Evolutionary conservation across 352 stramenopile species (phyloP), one percentile per base, ranked within the genome.

Genomic region (Phytophthora crassamura): DNA sequence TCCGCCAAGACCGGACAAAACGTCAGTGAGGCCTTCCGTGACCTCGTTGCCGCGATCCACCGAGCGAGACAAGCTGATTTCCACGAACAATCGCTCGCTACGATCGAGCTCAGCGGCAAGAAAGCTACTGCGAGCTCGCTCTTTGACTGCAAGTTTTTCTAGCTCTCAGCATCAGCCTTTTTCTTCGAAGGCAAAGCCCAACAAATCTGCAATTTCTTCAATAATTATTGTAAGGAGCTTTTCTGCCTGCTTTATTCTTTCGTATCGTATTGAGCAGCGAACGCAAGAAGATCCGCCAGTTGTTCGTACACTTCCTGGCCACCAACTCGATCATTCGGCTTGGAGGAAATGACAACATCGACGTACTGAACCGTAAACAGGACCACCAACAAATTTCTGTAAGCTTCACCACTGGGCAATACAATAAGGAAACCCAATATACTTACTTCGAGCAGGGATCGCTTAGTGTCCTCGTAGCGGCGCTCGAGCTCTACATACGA

Each of bases 1-100:
- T 91, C 83, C 11, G 86, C 86, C 50, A 91, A 91, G 74, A 91
- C 81, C 0, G 84, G 82, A 4, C 55, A 80, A 20, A 89, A 91
- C 43, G 86, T 91, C 0, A 67, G 88, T 30, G 57, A 78, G 12
- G 81, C 77, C 4, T 94, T 94, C 66, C 72, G 77, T 25, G 64
- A 66, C 18, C 70, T 94, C 18, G 80, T 94, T 52, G 52, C 67
- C 7, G 67, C 80, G 0, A 82, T 91, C 38, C 73, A 93, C 28
- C 71, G 81, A 39, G 74, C 83, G 11, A 67, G 77, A 36, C 41
- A 75, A 15, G 51, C 64, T 11, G 80, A 88, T 39, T 42, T 69
- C 30, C 56, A 72, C 35, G 59, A 59, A 47, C 35, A 58, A 2
- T 54, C 57, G 7, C 28, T 57, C 15, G 47, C 70, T 22, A 76